Base-by-base conservation (phyloP, 768 basidiomycete genomes). In the Phlebiopsis flavidoalba region DNA sequence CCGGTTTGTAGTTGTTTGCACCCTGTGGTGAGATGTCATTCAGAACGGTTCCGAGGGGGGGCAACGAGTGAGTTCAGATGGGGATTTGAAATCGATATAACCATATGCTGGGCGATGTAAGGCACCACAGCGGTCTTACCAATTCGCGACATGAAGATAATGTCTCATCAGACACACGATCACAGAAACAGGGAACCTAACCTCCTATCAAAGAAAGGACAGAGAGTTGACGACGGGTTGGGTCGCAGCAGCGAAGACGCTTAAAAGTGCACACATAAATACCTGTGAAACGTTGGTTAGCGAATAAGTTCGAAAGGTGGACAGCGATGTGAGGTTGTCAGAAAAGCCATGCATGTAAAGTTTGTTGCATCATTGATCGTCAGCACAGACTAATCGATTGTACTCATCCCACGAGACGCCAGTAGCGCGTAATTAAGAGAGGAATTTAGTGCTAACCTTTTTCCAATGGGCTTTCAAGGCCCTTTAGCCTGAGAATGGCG, bases 351-450 rank as follows among this genome's bases (percentile, higher is more conserved):
- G 72, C 72, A 76, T 76, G 72, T 72, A 66, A 59, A 65, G 58
- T 60, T 66, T 71, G 70, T 84, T 76, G 84, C 91, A 91, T 88
- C 90, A 91, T 83, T 75, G 72, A 63, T 64, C 68, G 87, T 92
- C 92, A 92, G 87, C 73, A 93, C n/a, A 93, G 91, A 95, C 92
- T 95, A 95, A 95, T 95, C 93, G 88, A 80, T 81, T 74, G 74
- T 73, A 74, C 76, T 83, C 80, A 81, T 85, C n/a, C n/a, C 87
- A 86, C 81, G 58, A 48, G 65, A 61, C 47, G 67, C 63, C 55
- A 26, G 53, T n/a, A n/a, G n/a, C 63, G 65, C 53, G 26, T 48
- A 26, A 46, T 46, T 33, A 58, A 26, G 43, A 37, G 53, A n/a
- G 48, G 33, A 51, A 56, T 49, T 17, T 65, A 64, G 60, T 43